Evolutionary conservation across 495 filamentous ascomycete species (phyloP).

Genomic region (Mytilinidion resinicola): DNA sequence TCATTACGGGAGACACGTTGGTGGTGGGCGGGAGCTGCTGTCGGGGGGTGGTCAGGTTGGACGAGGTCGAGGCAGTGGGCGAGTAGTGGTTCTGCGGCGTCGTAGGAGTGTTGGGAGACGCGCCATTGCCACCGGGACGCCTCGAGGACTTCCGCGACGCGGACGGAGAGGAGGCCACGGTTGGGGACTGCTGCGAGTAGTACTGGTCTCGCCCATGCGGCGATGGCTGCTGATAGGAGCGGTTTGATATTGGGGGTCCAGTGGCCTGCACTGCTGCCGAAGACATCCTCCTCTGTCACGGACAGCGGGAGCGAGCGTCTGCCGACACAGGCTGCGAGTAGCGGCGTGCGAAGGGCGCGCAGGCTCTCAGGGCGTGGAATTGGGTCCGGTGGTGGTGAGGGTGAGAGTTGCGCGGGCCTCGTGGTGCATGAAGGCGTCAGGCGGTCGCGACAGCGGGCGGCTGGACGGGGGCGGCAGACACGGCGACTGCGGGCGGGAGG

Average conservation of each 20-base stretch:
- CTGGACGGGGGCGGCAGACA: not conserved
- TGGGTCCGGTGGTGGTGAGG: not conserved
- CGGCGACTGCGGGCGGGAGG: not conserved
- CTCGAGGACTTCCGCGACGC: conserved; percentile 45
- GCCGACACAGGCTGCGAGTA: not conserved
- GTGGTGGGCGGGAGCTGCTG: conserved; percentile 38
- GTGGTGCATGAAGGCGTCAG: conserved; percentile 6
- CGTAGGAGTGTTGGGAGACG: conserved; percentile 38
- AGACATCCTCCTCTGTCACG: conserved; percentile 30
- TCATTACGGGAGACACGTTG: conserved; percentile 38
- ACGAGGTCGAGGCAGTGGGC: conserved; percentile 28
- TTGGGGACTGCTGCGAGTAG: conserved; percentile 38
- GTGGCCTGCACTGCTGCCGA: conserved; percentile 36
- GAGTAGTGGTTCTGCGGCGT: conserved; percentile 37
- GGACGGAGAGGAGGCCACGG: conserved; percentile 38
- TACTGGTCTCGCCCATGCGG: conserved; percentile 32
- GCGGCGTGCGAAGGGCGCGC: not conserved
- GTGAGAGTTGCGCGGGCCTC: not conserved
- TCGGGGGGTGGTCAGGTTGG: conserved; percentile 42
- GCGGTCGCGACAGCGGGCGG: not conserved
- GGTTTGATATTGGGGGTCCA: conserved; percentile 28
- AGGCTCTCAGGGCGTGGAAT: not conserved
- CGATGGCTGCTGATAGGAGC: conserved; percentile 29
- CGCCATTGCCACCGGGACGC: conserved; percentile 50
- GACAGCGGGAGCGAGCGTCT: not conserved